phyloP scores from a whole-genome alignment of 78 protist genomes.

The Paratrimastix pyriformis region DNA sequence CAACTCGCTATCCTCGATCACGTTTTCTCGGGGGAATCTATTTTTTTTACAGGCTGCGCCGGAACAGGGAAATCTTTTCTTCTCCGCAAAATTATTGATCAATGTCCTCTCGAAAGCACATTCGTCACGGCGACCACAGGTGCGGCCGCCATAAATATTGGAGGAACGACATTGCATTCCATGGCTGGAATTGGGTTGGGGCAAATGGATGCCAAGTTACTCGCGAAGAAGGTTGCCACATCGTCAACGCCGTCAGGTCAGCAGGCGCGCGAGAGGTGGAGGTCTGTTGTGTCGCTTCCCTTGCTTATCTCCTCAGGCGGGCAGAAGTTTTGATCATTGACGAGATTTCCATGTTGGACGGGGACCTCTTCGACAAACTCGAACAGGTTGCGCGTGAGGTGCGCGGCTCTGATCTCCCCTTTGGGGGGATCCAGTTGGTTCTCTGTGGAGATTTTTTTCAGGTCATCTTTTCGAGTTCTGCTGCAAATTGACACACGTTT shows the following conservation, averaged over 20 bases:
- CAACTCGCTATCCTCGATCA: too few relatives aligned
- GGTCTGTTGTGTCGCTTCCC: neutral
- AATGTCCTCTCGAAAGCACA: too few relatives aligned
- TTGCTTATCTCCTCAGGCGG: too few relatives aligned
- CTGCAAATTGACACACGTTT: too few relatives aligned
- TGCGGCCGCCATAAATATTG: conserved; percentile 27
- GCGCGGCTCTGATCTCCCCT: conserved; percentile 37
- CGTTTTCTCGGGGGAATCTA: too few relatives aligned
- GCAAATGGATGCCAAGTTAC: neutral
- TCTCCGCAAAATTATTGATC: too few relatives aligned
- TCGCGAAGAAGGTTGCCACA: neutral
- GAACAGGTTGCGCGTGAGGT: conserved; percentile 35
- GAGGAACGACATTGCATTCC: conserved; percentile 43
- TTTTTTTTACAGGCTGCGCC: too few relatives aligned
- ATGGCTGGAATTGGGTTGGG: conserved; percentile 24
- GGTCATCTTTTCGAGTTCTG: too few relatives aligned
- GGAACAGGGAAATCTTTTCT: too few relatives aligned
- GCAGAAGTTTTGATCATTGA: conserved; percentile 48
- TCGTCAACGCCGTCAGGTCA: neutral
- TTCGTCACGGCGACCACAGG: conserved; percentile 51
- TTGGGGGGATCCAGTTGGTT: conserved; percentile 73
- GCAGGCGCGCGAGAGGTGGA: conserved; percentile 3
- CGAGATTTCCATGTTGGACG: conserved; percentile 63
- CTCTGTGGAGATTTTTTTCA: conserved; percentile 73
- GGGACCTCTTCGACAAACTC: conserved; percentile 51